Conservation (phyloP, 2,329 filamentous ascomycete species). For the Zarea fungicola region DNA sequence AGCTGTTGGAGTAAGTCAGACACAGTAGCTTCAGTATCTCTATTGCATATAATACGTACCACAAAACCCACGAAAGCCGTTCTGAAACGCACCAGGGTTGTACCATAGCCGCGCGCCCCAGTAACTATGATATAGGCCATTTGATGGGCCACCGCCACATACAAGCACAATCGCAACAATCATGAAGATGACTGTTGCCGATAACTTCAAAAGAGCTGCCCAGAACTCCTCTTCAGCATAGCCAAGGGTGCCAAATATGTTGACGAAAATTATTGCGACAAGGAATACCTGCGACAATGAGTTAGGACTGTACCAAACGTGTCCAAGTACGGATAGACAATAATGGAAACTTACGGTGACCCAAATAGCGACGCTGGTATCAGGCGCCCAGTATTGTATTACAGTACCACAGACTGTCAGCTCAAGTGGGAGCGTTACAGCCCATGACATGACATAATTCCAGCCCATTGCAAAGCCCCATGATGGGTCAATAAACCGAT, state of each 20-base stretch:
- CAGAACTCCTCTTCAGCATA: constrained; percentile 58
- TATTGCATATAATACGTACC: no score
- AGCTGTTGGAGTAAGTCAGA: no score
- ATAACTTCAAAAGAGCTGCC: constrained; percentile 51
- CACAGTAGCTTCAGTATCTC: no score
- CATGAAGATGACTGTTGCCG: constrained; percentile 58
- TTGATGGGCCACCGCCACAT: constrained; percentile 53
- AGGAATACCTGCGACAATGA: no score
- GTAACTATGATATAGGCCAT: constrained; percentile 39
- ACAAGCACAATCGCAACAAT: constrained; percentile 55
- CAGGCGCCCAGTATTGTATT: constrained; percentile 42
- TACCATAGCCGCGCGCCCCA: constrained; percentile 47
- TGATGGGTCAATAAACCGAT: constrained; percentile 52
- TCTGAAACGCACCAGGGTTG: constrained; percentile 54
- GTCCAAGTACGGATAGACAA: no score
- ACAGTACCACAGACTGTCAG: constrained; percentile 45
- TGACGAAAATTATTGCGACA: constrained; percentile 44
- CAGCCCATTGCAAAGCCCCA: constrained; percentile 49
- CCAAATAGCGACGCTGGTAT: constrained; percentile 45
- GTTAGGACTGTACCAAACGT: no score
- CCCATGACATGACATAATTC: constrained; percentile 44
- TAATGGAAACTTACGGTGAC: no score
- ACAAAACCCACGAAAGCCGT: constrained; percentile 71
- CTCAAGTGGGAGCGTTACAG: constrained; percentile 42
- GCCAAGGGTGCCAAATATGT: constrained; percentile 51